phyloP scores from a whole-genome alignment of 139 green algal genomes.

The Coelastrella sp. region DNA sequence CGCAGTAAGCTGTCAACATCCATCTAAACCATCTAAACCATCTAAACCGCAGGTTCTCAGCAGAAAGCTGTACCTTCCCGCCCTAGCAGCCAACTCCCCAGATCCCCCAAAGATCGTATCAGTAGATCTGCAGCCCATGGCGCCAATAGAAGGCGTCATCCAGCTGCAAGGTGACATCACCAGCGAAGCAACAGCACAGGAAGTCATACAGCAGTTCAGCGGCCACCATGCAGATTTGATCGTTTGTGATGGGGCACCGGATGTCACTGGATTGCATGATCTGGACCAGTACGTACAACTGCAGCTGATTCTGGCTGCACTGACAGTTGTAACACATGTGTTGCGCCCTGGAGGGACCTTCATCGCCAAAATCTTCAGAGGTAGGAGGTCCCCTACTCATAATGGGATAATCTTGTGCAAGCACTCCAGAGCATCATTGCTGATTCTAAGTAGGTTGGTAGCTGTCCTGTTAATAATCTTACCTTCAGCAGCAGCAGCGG shows the following conservation, averaged over 20 bases:
- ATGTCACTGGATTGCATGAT: conserved; percentile 99
- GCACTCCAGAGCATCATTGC: too few relatives aligned
- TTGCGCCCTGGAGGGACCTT: conserved; percentile 90
- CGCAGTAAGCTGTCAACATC: background rate
- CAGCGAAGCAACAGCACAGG: conserved; percentile 56
- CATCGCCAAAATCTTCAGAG: conserved; percentile 94
- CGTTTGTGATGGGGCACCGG: conserved; percentile 96
- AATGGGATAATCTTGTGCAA: too few relatives aligned
- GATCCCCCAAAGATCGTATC: conserved; percentile 92
- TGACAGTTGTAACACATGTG: conserved; percentile 89
- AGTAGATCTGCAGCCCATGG: conserved; percentile 99
- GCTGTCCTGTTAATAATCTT: too few relatives aligned
- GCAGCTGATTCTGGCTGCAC: conserved; percentile 94
- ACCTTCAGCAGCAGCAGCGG: too few relatives aligned
- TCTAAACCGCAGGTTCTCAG: conserved; percentile 78
- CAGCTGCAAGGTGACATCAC: conserved; percentile 98
- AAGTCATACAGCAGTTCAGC: conserved; percentile 91
- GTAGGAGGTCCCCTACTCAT: background rate
- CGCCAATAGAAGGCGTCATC: conserved; percentile 94
- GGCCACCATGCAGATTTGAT: conserved; percentile 93
- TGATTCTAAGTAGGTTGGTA: too few relatives aligned
- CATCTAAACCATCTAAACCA: background rate
- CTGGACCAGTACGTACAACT: conserved; percentile 96
- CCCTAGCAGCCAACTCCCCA: conserved; percentile 21
- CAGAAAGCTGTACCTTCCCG: conserved; percentile 92